Evolutionary conservation across 495 filamentous ascomycete species (phyloP).

Genomic region (Aspergillus haitiensis): DNA sequence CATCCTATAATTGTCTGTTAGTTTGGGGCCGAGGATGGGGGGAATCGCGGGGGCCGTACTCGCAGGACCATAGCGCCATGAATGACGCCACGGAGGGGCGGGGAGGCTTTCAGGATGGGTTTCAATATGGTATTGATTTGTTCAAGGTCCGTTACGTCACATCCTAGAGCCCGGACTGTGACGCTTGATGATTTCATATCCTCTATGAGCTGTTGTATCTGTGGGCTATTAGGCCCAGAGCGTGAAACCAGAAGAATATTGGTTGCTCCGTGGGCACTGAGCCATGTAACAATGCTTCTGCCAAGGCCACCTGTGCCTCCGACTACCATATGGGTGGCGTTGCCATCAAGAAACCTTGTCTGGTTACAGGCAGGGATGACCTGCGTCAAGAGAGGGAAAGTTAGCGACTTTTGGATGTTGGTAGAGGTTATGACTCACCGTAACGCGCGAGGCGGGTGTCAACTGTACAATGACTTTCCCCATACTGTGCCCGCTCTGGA

Average conservation of each 20-base stretch:
- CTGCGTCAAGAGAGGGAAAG: not conserved
- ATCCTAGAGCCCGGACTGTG: not conserved
- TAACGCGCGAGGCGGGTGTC: constrained; percentile 14
- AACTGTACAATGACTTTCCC: constrained; percentile 58
- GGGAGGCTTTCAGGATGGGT: constrained; percentile 25
- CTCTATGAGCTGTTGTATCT: not conserved
- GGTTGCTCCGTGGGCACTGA: constrained; percentile 54
- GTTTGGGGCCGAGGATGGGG: too few species aligned
- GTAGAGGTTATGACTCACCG: constrained; percentile 1
- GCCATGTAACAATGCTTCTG: constrained; percentile 48
- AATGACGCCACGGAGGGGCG: constrained; percentile 57
- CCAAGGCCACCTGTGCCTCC: constrained; percentile 45
- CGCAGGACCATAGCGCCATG: constrained; percentile 41
- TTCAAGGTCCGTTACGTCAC: not conserved
- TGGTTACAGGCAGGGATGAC: not conserved
- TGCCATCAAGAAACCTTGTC: constrained; percentile 12
- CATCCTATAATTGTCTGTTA: constrained; percentile 40
- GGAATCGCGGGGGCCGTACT: not conserved
- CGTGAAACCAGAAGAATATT: constrained; percentile 49
- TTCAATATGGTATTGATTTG: not conserved
- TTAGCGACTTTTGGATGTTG: not conserved
- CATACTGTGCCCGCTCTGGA: constrained; percentile 52
- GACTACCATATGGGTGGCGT: constrained; percentile 37
- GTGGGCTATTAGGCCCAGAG: not conserved
- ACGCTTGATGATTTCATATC: not conserved